Evolutionary conservation across 768 basidiomycete species (phyloP), one percentile per base, ranked within the genome.

Genomic region (Tricholoma hemisulphureum): DNA sequence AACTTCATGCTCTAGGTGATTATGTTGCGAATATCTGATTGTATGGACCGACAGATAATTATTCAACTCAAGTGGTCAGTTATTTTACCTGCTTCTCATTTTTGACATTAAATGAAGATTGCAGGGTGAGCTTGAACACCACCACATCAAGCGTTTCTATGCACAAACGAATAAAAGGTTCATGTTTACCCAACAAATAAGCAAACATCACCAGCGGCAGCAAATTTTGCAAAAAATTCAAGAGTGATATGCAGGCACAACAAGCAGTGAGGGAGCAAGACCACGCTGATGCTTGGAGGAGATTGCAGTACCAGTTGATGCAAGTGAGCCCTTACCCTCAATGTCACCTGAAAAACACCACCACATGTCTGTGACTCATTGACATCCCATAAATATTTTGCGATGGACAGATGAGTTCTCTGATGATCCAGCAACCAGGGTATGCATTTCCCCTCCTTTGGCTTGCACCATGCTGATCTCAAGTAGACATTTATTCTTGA

Each of bases 111-210:
- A 11, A 45, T 7, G 24, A 14, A 20, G 7, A 43, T 21, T 41
- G n/a, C 32, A 78, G 77, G 73, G 73, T 2, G 76, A 80, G 57
- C 67, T 70, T 0, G 69, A 77, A 51, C 79, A 80, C 54, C 61
- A 58, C 0, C 46, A 53, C 0, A 68, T 72, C 8, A 79, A 80
- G 61, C 51, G 41, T 0, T 72, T 71, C 45, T 80, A 75, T 50
- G 55, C 62, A 24, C 10, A 24, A 26, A 46, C 1, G 34, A 61
- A 0, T 68, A 69, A 7, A 71, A 73, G 61, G 71, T 73, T 59
- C 37, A 55, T 58, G 2, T 43, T 52, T 20, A 62, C 32, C 1
- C 21, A 32, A 0, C 66, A 69, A 2, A 77, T 78, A 24, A 67
- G 69, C 0, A 61, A 31, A 18, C 56, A 58, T 6, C 48, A 65